Evolutionary conservation across 164 flowering plant genomes (phyloP).

Genomic region (Stephania yunnanensis): DNA sequence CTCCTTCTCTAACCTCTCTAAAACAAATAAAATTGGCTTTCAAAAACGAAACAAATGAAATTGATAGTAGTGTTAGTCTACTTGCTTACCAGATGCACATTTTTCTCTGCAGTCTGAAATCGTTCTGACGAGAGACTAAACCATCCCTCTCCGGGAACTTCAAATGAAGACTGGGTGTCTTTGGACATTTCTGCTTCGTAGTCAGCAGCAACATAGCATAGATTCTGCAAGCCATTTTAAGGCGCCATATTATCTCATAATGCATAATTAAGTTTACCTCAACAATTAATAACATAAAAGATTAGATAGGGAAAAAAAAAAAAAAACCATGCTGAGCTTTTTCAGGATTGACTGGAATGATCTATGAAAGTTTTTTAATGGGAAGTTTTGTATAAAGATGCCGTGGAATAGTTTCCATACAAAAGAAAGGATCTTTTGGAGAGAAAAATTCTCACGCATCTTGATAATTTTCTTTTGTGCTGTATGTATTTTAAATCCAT

Average conservation of each 20-base stretch:
- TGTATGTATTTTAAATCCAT: too few relatives aligned
- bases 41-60: not conserved
- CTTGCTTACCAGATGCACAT: not conserved
- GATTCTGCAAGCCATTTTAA: constrained; percentile 42
- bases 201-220: constrained; percentile 88
- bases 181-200: constrained; percentile 75
- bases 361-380: not conserved
- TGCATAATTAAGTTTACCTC: not conserved
- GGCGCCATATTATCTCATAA: constrained; percentile 10
- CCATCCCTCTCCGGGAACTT: constrained; percentile 50
- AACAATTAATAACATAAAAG: not conserved
- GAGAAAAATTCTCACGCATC: too few relatives aligned
- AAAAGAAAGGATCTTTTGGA: too few relatives aligned
- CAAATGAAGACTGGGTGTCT: constrained; percentile 59
- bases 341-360: not conserved
- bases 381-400: too few relatives aligned
- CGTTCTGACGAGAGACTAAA: constrained; percentile 82
- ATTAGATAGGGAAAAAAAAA: not conserved
- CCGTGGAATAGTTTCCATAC: too few relatives aligned
- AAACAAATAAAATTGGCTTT: constrained; percentile 3
- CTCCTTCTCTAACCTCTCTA: constrained; percentile 91
- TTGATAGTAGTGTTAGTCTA: not conserved
- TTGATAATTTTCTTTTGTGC: too few relatives aligned
- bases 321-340: not conserved
- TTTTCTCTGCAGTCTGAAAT: constrained; percentile 46